Base-by-base conservation (phyloP, 495 filamentous ascomycete species). In the Aspergillus biplanus region DNA sequence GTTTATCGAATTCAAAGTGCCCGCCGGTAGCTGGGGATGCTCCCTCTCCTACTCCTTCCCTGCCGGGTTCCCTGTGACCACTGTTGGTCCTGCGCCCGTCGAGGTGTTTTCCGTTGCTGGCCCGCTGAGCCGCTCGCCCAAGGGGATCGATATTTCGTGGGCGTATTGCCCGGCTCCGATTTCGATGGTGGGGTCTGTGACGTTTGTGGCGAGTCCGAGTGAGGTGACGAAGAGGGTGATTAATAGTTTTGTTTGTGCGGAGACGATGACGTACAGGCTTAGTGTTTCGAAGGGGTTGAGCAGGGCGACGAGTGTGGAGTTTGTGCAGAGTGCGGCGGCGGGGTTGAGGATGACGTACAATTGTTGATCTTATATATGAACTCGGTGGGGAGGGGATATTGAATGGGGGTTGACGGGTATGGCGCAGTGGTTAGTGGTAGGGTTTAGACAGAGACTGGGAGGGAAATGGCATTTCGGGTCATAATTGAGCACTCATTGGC, bases 341-440 rank as follows among this genome's bases (percentile, higher is more conserved):
- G 60, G 60, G 33, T 33, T 62, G 39, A 27, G 60, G 52, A 31
- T 62, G 60, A 56, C 31, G 9, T 62, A 62, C 32, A 62, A 62
- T 47, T 62, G 60, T 16, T 62, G 42, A 62, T 33, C 21, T 27
- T 27, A 27, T n/a, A n/a, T n/a, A n/a, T n/a, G n/a, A n/a, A 39
- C 37, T 2, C 15, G 37, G 37, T 42, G 7, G 37, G 35, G 35
- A 12, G 21, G 21, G 21, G 21, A 27, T 27, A 27, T 27, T 1
- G 21, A 27, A 2, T 27, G 21, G 21, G 21, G 21, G 21, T 27
- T 27, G 21, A 27, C 2, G 21, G 21, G 21, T 27, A 27, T 1
- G 21, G 21, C 2, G 21, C 21, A 27, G 21, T 27, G 21, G 21
- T 27, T 27, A 27, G 21, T 27, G 21, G 21, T 27, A 27, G 21